Evolutionary conservation across 1,284 basidiomycete genomes (phyloP), one percentile per base, ranked within the genome.

Genomic region (Irpex sp.): DNA sequence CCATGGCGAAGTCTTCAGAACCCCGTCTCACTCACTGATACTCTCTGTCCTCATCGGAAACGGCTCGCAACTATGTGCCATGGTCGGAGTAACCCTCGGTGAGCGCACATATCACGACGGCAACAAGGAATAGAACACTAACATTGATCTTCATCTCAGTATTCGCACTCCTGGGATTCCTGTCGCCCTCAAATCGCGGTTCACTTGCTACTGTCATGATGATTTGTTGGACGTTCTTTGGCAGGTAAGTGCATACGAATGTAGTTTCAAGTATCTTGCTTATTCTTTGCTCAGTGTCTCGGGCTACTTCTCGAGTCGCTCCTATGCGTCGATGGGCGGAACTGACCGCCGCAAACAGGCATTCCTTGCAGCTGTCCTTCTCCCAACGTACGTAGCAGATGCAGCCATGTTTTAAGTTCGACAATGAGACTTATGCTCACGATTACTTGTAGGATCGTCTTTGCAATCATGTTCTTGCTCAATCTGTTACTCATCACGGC

Each of bases 201-300:
- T 92, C 94, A 5, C 85, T 99, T 9, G 94, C 94, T 0, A 98
- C 96, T 1, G 93, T 98, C 55, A 96, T 99, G 89, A 91, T 98
- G 79, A 87, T 98, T 21, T 94, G 89, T 72, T 98, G 95, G 94
- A 94, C 95, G 0, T 82, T 98, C 67, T 98, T 98, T 71, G 94
- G 95, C 75, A 80, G 85, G 90, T 86, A 71, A 69, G 84, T n/a
- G 36, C 37, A 19, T 21, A 36, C 38, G 11, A 19, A 19, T 4
- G 49, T 59, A 15, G 36, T 17, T 11, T 26, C 8, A 34, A 51
- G 6, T 38, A 15, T 6, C 0, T 36, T 38, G 48, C 34, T 13
- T 11, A 7, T 17, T n/a, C 51, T 40, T 49, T 54, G 56, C 40
- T 40, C 67, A 93, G 93, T 59, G 82, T 98, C 60, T 89, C 93